Evolutionary conservation across 495 filamentous ascomycete species (phyloP).

Genomic region (Hyphodiscus hymeniophilus): DNA sequence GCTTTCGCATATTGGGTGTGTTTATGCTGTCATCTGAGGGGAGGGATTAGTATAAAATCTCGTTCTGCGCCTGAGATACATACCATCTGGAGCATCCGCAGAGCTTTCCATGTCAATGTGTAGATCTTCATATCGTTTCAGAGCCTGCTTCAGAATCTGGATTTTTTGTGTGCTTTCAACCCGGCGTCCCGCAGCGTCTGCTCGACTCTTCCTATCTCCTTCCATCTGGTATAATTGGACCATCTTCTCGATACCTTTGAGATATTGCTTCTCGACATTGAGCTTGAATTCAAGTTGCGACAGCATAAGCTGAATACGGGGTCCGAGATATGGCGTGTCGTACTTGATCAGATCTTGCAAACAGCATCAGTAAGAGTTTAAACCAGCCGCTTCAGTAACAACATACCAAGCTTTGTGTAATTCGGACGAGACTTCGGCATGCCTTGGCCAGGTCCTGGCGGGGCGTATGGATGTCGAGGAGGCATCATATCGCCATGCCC

Average conservation of each 20-base stretch:
- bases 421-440: slow-evolving; percentile 74
- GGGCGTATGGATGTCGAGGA: slow-evolving; percentile 69
- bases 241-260: slow-evolving; percentile 99
- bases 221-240: slow-evolving; percentile 95
- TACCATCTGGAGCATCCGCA: slow-evolving; percentile 78
- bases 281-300: slow-evolving; percentile 98
- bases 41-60: no score
- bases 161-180: slow-evolving; percentile 98
- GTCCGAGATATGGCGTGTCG: slow-evolving; percentile 90
- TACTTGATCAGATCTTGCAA: slow-evolving; percentile 91
- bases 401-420: slow-evolving; percentile 90
- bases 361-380: slow-evolving; percentile 2
- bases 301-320: slow-evolving; percentile 97
- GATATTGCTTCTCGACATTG: slow-evolving; percentile 98
- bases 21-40: slow-evolving; percentile 88
- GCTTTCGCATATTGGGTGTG: slow-evolving; percentile 87
- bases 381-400: not conserved
- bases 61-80: no score
- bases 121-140: slow-evolving; percentile 95
- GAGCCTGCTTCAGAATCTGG: slow-evolving; percentile 84
- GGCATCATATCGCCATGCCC: slow-evolving; percentile 67
- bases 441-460: slow-evolving; percentile 57
- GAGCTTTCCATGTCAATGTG: slow-evolving; percentile 84
- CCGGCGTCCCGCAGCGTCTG: slow-evolving; percentile 79
- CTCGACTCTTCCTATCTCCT: slow-evolving; percentile 90